Conservation (phyloP, 257 asterid species). For the Coffea eugenioides region DNA sequence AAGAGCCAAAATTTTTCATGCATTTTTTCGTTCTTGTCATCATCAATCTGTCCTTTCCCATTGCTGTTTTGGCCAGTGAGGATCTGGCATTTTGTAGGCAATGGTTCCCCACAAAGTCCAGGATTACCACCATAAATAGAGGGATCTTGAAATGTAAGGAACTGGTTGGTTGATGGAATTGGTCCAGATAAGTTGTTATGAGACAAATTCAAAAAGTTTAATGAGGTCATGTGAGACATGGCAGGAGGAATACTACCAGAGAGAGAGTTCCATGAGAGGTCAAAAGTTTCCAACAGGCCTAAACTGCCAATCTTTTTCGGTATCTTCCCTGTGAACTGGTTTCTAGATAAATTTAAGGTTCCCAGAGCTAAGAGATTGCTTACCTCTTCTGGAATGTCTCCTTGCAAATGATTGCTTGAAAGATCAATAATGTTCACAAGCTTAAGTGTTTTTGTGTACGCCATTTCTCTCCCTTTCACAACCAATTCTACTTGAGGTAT, state of each 20-base stretch:
- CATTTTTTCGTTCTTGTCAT: not conserved
- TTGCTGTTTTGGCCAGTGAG: too few species aligned
- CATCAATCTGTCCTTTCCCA: not conserved
- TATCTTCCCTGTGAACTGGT: slow-evolving; percentile 15
- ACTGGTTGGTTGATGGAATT: slow-evolving; percentile 11
- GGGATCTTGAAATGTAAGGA: slow-evolving; percentile 22
- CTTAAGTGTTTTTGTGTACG: slow-evolving; percentile 10
- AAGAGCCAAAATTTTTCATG: not conserved
- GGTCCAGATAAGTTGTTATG: slow-evolving; percentile 10
- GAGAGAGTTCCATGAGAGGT: slow-evolving; percentile 22
- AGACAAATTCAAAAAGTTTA: slow-evolving; percentile 20
- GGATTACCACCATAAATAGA: slow-evolving; percentile 19
- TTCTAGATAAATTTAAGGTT: slow-evolving; percentile 21
- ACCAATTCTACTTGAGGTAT: slow-evolving; percentile 14
- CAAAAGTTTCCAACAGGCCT: slow-evolving; percentile 19
- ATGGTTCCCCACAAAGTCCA: slow-evolving; percentile 19
- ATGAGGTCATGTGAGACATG: slow-evolving; percentile 14
- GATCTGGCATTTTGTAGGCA: slow-evolving; percentile 2
- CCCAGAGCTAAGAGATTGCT: slow-evolving; percentile 10
- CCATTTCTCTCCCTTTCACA: slow-evolving; percentile 17
- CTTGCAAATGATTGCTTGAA: slow-evolving; percentile 17
- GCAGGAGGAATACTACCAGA: slow-evolving; percentile 14
- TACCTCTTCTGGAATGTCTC: slow-evolving; percentile 11
- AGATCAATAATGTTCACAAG: slow-evolving; percentile 23
- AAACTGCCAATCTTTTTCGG: not conserved